A percentile compares a stretch with the other conserved stretches of the same genome.
phyloP scores from a whole-genome alignment of 2,329 filamentous ascomycete species.

The Cytospora piceicola region DNA sequence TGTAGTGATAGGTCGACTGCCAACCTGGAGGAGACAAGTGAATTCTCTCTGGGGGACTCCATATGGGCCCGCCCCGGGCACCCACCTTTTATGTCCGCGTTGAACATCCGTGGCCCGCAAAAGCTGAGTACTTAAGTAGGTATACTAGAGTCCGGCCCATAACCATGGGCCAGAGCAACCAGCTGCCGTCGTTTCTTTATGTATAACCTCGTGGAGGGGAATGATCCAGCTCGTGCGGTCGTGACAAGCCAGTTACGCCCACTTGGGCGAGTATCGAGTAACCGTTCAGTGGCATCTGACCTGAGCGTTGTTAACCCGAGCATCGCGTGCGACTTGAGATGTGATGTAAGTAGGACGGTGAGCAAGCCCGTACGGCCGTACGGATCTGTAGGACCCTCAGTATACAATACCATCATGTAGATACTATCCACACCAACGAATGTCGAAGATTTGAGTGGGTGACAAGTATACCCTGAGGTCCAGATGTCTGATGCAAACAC shows the following conservation, averaged over 20 bases:
- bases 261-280: neutral
- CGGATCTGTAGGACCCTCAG: too few species aligned
- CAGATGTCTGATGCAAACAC: slow-evolving; percentile 13
- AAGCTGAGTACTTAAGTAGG: neutral
- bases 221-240: neutral
- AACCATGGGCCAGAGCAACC: neutral
- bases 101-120: neutral
- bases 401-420: neutral
- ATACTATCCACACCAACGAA: neutral
- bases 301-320: neutral
- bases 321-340: neutral
- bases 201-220: neutral
- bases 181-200: neutral
- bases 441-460: slow-evolving; percentile 18
- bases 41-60: neutral
- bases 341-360: neutral
- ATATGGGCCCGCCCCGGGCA: neutral
- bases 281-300: neutral
- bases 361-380: neutral
- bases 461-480: slow-evolving; percentile 1
- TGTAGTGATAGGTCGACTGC: neutral
- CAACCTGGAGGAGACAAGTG: neutral
- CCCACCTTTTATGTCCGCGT: neutral
- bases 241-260: neutral
- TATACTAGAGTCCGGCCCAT: neutral